These are phyloP conservation scores for Rhizophlyctis rosea DNA, from an alignment of 192 early-diverging fungal genomes.

Conservation along the genomic window DNA sequence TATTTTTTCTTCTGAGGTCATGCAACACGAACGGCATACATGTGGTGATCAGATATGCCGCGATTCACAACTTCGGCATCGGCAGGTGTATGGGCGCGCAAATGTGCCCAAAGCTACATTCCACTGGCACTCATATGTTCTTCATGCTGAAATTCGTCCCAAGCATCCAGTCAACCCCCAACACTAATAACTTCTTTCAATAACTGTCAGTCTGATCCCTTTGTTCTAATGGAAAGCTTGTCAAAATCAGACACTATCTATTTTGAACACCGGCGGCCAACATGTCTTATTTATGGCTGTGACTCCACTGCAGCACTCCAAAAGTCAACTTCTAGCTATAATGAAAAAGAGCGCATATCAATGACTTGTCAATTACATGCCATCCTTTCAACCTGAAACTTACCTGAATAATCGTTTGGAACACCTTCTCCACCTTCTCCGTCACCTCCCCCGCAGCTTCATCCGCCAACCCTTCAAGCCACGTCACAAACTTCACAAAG, in stretches of 20 bases:
- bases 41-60: no score
- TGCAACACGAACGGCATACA: no score
- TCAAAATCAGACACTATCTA: neutral
- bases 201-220: no score
- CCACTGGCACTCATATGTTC: no score
- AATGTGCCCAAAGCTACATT: no score
- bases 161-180: no score
- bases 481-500: slow-evolving; percentile 26
- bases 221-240: neutral
- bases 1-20: no score
- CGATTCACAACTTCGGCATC: no score
- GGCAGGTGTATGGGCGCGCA: no score
- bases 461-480: slow-evolving; percentile 25
- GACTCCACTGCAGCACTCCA: slow-evolving; percentile 14
- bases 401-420: slow-evolving; percentile 21
- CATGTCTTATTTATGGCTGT: neutral
- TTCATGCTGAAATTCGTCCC: no score
- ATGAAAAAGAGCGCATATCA: neutral
- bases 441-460: slow-evolving; percentile 4
- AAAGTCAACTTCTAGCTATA: slow-evolving; percentile 21
- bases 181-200: no score
- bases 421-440: slow-evolving; percentile 10
- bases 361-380: neutral
- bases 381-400: no score
- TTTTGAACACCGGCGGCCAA: neutral